These are phyloP conservation scores for Botrytis fragariae DNA, from an alignment of 2,329 filamentous ascomycete species.

Conservation along the genomic window DNA sequence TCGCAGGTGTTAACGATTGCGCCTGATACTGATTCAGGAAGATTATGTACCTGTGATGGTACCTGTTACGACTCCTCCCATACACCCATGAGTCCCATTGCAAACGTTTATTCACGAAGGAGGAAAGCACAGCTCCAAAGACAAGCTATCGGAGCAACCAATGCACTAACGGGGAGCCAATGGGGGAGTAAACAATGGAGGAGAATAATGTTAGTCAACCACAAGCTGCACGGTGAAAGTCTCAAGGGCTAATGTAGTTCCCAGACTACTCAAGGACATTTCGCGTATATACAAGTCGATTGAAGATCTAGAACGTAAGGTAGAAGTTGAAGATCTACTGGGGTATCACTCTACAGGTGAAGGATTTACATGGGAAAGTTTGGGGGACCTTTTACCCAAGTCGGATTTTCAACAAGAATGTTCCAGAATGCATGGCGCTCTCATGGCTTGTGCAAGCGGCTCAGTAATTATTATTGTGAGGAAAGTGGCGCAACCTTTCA, in stretches of 20 bases:
- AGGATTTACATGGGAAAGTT: too few species aligned
- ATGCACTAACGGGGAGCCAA: too few species aligned
- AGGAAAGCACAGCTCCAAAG: background rate
- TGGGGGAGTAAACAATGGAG: background rate
- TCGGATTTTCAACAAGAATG: too few species aligned
- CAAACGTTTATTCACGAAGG: background rate
- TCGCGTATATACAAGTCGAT: background rate
- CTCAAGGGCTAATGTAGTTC: accelerated
- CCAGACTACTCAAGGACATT: background rate
- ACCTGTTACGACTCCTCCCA: too few species aligned
- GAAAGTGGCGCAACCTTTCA: background rate
- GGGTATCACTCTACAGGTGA: too few species aligned
- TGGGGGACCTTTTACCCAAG: too few species aligned
- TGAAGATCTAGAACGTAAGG: background rate
- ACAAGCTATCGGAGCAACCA: too few species aligned
- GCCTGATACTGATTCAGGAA: too few species aligned
- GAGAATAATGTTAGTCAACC: background rate
- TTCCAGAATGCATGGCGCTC: background rate
- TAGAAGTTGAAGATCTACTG: background rate
- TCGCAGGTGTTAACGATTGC: too few species aligned
- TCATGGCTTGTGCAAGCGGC: background rate
- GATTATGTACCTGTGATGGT: too few species aligned
- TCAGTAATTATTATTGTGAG: background rate
- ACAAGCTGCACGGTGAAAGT: accelerated
- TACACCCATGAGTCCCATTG: background rate